Evolutionary conservation across 768 basidiomycete species (phyloP).

Genomic region (Suillus decipiens): DNA sequence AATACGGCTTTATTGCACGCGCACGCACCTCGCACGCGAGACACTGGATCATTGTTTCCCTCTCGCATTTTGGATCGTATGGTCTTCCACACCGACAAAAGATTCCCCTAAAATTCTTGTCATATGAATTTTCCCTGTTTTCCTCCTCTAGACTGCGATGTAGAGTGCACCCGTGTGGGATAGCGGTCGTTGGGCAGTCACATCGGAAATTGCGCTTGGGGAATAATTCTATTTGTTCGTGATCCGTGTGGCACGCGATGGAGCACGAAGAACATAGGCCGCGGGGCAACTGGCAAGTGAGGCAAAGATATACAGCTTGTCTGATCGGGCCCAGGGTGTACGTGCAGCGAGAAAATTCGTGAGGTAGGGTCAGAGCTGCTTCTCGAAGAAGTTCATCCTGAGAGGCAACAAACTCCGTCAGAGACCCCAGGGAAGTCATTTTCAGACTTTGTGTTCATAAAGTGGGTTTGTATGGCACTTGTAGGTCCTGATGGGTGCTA

Average conservation of each 20-base stretch:
- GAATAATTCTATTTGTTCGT: conserved; percentile 86
- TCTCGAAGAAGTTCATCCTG: conserved; percentile 34
- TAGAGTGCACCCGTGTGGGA: conserved; percentile 64
- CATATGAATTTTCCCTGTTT: conserved; percentile 65
- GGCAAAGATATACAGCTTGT: conserved; percentile 82
- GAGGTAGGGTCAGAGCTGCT: conserved; percentile 54
- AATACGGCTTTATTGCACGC: background rate
- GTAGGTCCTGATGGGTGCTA: background rate
- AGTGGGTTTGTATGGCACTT: background rate
- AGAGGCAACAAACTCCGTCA: conserved; percentile 26
- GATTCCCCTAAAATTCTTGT: conserved; percentile 67
- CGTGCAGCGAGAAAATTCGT: conserved; percentile 66
- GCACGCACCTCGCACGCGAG: conserved; percentile 71
- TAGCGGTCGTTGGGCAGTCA: conserved; percentile 74
- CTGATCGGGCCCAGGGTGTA: conserved; percentile 60
- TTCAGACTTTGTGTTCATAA: background rate
- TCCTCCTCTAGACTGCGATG: conserved; percentile 53
- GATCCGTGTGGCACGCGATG: conserved; percentile 83
- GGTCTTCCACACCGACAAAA: conserved; percentile 77
- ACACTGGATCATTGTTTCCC: conserved; percentile 89
- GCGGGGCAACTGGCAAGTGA: conserved; percentile 65
- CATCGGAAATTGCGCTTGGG: conserved; percentile 83
- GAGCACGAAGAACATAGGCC: conserved; percentile 85
- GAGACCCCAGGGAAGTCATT: conserved; percentile 32
- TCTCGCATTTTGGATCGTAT: conserved; percentile 73